Evolutionary conservation across 768 basidiomycete genomes (phyloP).

Genomic region (Boletus huronensis): DNA sequence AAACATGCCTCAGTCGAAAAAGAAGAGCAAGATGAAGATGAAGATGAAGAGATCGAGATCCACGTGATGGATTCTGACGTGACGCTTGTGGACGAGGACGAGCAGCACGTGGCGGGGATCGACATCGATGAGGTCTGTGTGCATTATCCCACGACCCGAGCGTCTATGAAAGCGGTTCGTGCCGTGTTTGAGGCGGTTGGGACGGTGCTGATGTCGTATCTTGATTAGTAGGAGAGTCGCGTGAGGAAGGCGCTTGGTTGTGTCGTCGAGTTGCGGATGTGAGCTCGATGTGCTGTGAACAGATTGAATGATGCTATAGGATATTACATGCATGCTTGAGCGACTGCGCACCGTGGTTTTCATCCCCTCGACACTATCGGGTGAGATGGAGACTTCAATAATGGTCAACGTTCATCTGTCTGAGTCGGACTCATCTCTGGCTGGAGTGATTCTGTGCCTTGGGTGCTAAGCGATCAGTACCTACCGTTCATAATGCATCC

Average conservation of each 20-base stretch:
- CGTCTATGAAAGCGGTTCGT: constrained; percentile 26
- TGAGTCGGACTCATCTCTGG: neutral
- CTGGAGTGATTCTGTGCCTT: neutral
- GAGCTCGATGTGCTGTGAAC: neutral
- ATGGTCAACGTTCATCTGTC: too few relatives aligned
- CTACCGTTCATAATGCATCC: too few relatives aligned
- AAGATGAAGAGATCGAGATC: neutral
- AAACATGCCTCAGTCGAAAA: neutral
- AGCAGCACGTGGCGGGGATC: constrained; percentile 4
- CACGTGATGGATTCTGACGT: constrained; percentile 22
- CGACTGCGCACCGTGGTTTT: neutral
- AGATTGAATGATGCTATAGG: neutral
- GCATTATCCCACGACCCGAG: constrained; percentile 18
- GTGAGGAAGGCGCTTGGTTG: constrained; percentile 6
- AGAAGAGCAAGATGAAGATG: neutral
- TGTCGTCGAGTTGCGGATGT: constrained; percentile 17
- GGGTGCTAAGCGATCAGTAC: too few relatives aligned
- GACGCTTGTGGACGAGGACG: constrained; percentile 29
- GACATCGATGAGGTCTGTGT: constrained; percentile 19
- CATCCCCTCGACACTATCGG: neutral
- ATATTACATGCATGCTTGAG: neutral
- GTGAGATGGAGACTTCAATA: neutral
- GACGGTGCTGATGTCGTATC: neutral
- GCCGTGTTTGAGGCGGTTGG: neutral
- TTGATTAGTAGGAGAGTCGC: constrained; percentile 14